These are phyloP conservation scores for Sporothrix brasiliensis DNA, from an alignment of 2,329 filamentous ascomycete species.

Conservation along the genomic window DNA sequence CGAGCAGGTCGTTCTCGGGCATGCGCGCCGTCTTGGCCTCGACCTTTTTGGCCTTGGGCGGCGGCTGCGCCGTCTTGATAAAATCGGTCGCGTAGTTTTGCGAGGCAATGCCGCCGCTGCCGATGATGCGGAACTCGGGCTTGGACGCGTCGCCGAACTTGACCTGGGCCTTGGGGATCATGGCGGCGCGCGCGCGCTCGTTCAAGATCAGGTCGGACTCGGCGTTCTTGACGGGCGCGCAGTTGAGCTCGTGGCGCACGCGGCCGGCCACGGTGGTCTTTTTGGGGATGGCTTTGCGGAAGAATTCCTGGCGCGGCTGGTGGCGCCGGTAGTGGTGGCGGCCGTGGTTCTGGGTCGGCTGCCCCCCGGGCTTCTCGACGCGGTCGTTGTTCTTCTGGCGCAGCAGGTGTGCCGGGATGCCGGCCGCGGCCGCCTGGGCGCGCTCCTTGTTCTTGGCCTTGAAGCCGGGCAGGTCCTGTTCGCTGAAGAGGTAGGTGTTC, in stretches of 20 bases:
- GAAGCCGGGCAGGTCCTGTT: conserved; percentile 86
- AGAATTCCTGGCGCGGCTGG: conserved; percentile 55
- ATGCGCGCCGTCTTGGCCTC: conserved; percentile 90
- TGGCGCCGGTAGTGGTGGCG: conserved; percentile 36
- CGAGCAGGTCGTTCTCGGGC: conserved; percentile 82
- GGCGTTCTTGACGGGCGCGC: conserved; percentile 70
- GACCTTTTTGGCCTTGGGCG: conserved; percentile 61
- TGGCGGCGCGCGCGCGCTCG: conserved; percentile 60
- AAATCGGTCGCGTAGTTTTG: conserved; percentile 54
- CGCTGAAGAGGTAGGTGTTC: conserved; percentile 91
- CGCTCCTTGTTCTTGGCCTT: conserved; percentile 60
- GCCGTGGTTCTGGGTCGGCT: conserved; percentile 42
- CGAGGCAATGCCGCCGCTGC: conserved; percentile 57
- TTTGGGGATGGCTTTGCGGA: conserved; percentile 75
- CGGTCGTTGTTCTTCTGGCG: conserved; percentile 45
- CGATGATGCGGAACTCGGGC: conserved; percentile 56
- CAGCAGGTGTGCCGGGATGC: conserved; percentile 62
- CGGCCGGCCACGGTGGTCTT: conserved; percentile 75
- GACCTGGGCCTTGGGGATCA: conserved; percentile 62
- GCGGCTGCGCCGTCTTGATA: conserved; percentile 56
- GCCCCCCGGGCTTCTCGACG: conserved; percentile 45
- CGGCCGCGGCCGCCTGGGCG: conserved; percentile 59
- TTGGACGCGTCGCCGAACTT: conserved; percentile 56
- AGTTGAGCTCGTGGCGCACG: conserved; percentile 75
- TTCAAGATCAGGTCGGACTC: conserved; percentile 67